phyloP scores from a whole-genome alignment of 2,329 filamentous ascomycete genomes.

The Pyricularia pennisetigena region DNA sequence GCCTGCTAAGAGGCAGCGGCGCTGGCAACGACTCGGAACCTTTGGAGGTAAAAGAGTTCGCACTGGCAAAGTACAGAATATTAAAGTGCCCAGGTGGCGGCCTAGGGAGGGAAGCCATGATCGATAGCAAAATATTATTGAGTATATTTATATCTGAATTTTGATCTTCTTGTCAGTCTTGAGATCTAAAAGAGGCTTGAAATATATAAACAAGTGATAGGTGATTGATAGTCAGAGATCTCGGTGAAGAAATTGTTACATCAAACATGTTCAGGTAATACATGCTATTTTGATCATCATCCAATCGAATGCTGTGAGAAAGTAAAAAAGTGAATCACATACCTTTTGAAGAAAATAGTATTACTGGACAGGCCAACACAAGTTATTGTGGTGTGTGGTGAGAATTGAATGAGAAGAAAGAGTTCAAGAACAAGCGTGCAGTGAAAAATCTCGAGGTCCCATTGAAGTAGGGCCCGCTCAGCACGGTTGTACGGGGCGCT shows the following conservation, averaged over 20 bases:
- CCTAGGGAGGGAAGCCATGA: constrained; percentile 29
- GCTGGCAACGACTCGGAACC: constrained; percentile 56
- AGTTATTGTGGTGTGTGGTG: not conserved
- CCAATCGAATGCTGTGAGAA: constrained; percentile 6
- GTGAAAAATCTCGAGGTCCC: not conserved
- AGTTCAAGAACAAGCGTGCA: not conserved
- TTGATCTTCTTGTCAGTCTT: not conserved
- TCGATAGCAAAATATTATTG: constrained; percentile 2
- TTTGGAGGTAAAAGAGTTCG: constrained; percentile 60
- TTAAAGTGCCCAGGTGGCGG: constrained; percentile 59
- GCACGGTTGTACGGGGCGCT: not conserved
- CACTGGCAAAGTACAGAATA: constrained; percentile 73
- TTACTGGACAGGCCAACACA: not conserved
- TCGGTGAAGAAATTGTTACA: constrained; percentile 54
- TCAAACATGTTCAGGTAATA: constrained; percentile 38
- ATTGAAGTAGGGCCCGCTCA: not conserved
- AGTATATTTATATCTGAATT: not conserved
- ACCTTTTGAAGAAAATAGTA: not conserved
- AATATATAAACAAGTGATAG: not conserved
- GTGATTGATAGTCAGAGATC: constrained; percentile 49
- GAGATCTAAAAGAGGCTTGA: not conserved
- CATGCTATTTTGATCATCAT: constrained; percentile 28
- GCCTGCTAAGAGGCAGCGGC: constrained; percentile 49
- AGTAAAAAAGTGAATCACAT: not conserved
- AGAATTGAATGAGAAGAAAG: not conserved